Evolutionary conservation across 768 basidiomycete species (phyloP).

Genomic region (Trametes elegans): DNA sequence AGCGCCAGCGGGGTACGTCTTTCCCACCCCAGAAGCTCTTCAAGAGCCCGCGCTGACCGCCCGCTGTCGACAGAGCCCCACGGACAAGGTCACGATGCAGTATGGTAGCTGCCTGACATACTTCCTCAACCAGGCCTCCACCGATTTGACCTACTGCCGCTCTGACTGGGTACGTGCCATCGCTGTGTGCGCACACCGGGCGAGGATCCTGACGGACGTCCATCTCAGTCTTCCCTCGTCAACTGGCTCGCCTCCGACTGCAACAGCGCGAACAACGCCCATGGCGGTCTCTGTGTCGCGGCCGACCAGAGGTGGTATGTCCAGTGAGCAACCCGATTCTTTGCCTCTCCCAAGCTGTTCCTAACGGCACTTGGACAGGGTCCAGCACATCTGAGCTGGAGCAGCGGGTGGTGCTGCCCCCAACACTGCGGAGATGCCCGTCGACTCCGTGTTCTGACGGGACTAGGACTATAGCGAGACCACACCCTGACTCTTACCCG

Average conservation of each 20-base stretch:
- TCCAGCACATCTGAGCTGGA: not conserved
- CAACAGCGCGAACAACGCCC: conserved; percentile 47
- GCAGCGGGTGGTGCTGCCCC: not conserved
- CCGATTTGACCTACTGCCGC: conserved; percentile 41
- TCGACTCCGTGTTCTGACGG: too few relatives aligned
- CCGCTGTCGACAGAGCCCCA: conserved; percentile 21
- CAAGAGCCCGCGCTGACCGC: not conserved
- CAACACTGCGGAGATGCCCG: too few relatives aligned
- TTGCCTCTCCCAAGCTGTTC: not conserved
- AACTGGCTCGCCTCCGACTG: conserved; percentile 45
- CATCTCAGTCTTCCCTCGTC: conserved; percentile 37
- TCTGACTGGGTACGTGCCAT: conserved; percentile 40
- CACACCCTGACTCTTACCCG: too few relatives aligned
- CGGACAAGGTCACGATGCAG: conserved; percentile 40
- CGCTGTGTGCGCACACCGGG: not conserved
- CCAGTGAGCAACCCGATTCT: conserved; percentile 37
- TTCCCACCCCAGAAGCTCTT: not conserved
- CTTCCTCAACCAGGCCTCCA: conserved; percentile 46
- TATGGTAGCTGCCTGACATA: conserved; percentile 44
- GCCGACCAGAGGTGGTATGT: conserved; percentile 46
- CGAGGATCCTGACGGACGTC: not conserved
- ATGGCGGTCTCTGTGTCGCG: conserved; percentile 48
- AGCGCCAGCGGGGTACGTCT: not conserved
- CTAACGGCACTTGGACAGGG: not conserved
- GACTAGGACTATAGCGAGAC: too few relatives aligned